Percentiles rank a stretch among this genome's conserved stretches.
These are phyloP conservation scores for Cicer arietinum DNA, from an alignment of 306 rosid genomes.

Conservation along the genomic window DNA sequence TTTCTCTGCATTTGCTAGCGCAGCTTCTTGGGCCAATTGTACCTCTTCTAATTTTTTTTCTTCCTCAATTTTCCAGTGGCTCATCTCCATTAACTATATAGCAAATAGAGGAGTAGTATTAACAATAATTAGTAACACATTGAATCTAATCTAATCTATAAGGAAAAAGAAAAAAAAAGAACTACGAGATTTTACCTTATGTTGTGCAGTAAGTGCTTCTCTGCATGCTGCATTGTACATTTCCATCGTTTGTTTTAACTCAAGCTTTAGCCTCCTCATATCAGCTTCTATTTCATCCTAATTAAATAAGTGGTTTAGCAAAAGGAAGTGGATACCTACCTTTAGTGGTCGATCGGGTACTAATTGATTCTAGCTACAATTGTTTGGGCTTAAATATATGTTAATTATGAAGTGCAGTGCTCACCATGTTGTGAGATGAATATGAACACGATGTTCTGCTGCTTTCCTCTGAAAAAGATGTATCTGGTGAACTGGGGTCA, in stretches of 20 bases:
- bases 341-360: not conserved
- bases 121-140: not conserved
- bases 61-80: constrained; percentile 63
- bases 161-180: not conserved
- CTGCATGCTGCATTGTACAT: constrained; percentile 53
- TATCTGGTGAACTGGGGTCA: constrained; percentile 52
- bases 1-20: constrained; percentile 73
- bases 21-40: constrained; percentile 69
- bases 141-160: not conserved
- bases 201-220: constrained; percentile 45
- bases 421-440: constrained; percentile 74
- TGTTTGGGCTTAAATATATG: constrained; percentile 1
- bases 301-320: constrained; percentile 17
- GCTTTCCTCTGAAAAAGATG: constrained; percentile 63
- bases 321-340: constrained; percentile 7
- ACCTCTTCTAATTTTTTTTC: constrained; percentile 75
- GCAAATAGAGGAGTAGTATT: not conserved
- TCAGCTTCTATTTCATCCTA: constrained; percentile 88
- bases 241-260: constrained; percentile 96
- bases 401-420: constrained; percentile 11
- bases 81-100: constrained; percentile 65
- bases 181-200: constrained; percentile 55
- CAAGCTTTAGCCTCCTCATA: constrained; percentile 85
- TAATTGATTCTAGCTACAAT: not conserved
- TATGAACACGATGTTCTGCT: constrained; percentile 60